Conservation (phyloP, 1,139 yeast species). For the Saccharomycopsis crataegensis region DNA sequence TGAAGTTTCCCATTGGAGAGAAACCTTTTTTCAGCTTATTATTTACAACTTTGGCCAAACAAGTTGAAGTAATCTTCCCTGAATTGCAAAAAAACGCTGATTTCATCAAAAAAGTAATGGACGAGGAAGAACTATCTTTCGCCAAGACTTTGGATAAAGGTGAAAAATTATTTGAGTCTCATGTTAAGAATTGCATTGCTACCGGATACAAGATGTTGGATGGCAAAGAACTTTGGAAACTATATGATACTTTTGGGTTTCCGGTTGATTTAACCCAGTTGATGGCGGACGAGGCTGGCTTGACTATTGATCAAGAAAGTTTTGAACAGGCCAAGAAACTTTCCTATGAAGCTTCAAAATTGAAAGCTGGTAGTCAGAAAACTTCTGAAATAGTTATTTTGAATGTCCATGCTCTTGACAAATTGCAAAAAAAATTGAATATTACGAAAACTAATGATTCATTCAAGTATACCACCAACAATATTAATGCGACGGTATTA, state of each 20-base stretch:
- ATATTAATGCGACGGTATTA: slow-evolving; percentile 54
- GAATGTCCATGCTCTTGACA: slow-evolving; percentile 83
- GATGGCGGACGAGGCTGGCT: slow-evolving; percentile 98
- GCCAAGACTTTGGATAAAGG: slow-evolving; percentile 96
- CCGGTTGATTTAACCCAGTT: slow-evolving; percentile 95
- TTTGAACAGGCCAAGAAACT: slow-evolving; percentile 85
- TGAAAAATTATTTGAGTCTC: slow-evolving; percentile 89
- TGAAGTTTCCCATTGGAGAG: slow-evolving; percentile 90
- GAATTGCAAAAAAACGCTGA: slow-evolving; percentile 56
- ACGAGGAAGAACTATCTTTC: slow-evolving; percentile 93
- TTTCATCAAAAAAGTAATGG: slow-evolving; percentile 79
- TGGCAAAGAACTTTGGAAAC: slow-evolving; percentile 96
- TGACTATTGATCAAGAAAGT: slow-evolving; percentile 83
- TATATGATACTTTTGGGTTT: slow-evolving; percentile 98
- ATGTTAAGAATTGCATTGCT: slow-evolving; percentile 75
- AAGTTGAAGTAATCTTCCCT: slow-evolving; percentile 84
- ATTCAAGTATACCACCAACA: slow-evolving; percentile 60
- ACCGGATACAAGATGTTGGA: slow-evolving; percentile 68
- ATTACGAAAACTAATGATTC: slow-evolving; percentile 80
- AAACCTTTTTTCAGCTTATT: slow-evolving; percentile 68
- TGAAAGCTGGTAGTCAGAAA: slow-evolving; percentile 63
- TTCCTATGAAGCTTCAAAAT: slow-evolving; percentile 92
- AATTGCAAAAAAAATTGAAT: slow-evolving; percentile 45
- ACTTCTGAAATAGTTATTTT: slow-evolving; percentile 55
- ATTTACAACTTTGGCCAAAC: slow-evolving; percentile 88